Evolutionary conservation across 2,329 filamentous ascomycete species (phyloP).

Genomic region (Trichoderma sp.): DNA sequence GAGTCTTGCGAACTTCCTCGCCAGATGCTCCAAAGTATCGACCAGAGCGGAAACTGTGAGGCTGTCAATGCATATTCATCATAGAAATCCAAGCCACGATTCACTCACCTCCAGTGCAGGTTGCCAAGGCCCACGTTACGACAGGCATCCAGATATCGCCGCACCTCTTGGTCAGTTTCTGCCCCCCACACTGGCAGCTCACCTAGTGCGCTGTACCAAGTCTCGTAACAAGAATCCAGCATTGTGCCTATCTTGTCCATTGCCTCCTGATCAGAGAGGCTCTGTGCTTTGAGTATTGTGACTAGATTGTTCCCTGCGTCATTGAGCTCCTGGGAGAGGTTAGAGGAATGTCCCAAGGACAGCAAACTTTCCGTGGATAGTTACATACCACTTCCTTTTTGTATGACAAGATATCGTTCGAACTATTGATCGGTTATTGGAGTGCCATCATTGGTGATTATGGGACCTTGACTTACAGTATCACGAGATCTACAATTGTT

Average conservation of each 20-base stretch:
- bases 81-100: rapidly evolving
- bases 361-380: rapidly evolving
- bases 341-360: background rate
- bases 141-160: background rate
- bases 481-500: background rate
- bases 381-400: background rate
- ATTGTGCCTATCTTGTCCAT: background rate
- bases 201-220: background rate
- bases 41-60: background rate
- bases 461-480: background rate
- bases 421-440: background rate
- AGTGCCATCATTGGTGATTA: too few relatives aligned
- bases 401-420: constrained; percentile 1
- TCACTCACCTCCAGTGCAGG: background rate
- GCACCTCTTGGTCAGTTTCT: background rate
- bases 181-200: background rate
- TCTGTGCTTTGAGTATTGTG: background rate
- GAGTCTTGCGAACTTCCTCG: background rate
- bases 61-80: background rate
- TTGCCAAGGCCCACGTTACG: constrained; percentile 1
- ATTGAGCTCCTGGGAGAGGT: background rate
- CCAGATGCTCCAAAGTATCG: background rate
- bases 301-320: background rate
- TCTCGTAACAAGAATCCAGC: background rate
- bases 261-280: background rate